A percentile compares a stretch with the other conserved stretches of the same genome.
phyloP scores from a whole-genome alignment of 306 rosid genomes.

The Pyrus bretschneideri region DNA sequence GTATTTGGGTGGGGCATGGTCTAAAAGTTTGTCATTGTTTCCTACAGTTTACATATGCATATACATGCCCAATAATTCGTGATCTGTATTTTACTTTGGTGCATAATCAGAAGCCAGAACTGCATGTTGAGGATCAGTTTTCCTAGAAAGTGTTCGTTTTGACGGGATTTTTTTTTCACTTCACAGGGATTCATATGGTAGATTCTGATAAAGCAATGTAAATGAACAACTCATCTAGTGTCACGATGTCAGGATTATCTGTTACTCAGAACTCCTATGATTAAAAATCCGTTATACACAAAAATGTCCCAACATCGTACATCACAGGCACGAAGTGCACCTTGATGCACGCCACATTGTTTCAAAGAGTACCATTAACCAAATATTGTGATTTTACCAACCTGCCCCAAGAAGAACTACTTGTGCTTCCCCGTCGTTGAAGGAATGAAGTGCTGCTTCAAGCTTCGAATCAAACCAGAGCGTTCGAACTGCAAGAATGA shows the following conservation, averaged over 20 bases:
- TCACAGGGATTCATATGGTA: not conserved
- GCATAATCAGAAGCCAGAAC: not conserved
- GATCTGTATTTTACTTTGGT: not conserved
- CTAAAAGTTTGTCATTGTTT: not conserved
- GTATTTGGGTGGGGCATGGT: not conserved
- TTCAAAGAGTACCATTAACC: constrained; percentile 1
- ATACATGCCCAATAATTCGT: not conserved
- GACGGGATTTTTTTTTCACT: not conserved
- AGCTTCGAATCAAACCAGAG: constrained; percentile 88
- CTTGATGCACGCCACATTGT: not conserved
- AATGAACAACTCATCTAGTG: not conserved
- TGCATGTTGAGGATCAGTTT: not conserved
- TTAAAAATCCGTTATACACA: not conserved
- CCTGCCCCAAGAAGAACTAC: constrained; percentile 97
- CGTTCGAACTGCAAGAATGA: constrained; percentile 83
- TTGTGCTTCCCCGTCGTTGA: constrained; percentile 54
- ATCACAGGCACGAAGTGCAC: not conserved
- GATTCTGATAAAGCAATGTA: constrained; percentile 1
- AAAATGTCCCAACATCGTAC: not conserved
- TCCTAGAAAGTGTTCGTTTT: not conserved
- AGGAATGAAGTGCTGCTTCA: constrained; percentile 54
- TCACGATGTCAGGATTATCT: not conserved
- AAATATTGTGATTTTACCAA: constrained; percentile 26
- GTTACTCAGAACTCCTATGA: not conserved
- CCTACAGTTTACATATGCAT: not conserved